These are phyloP conservation scores for Breynia disticha DNA, from an alignment of 441 rosid species.

Conservation along the genomic window DNA sequence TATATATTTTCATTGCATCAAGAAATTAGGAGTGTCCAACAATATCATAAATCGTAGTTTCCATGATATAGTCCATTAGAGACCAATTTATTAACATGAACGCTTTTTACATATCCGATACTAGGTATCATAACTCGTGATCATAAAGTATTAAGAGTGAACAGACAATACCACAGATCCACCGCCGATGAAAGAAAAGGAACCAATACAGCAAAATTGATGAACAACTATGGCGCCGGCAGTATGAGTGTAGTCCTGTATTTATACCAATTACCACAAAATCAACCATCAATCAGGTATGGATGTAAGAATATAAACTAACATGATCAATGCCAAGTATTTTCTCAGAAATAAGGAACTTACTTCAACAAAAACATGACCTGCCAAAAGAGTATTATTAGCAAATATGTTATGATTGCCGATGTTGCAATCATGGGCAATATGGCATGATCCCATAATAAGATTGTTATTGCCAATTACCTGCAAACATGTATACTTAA, in stretches of 20 bases:
- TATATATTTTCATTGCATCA: neutral
- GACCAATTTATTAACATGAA: neutral
- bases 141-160: constrained; percentile 4
- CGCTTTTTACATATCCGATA: neutral
- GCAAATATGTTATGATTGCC: constrained; percentile 85
- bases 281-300: constrained; percentile 27
- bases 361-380: constrained; percentile 85
- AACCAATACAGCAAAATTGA: constrained; percentile 80
- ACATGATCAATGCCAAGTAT: neutral
- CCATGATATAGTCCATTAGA: too few species aligned
- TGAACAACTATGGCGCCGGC: constrained; percentile 82
- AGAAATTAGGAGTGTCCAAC: neutral
- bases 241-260: constrained; percentile 70
- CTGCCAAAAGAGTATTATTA: constrained; percentile 81
- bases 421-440: constrained; percentile 91
- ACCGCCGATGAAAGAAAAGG: constrained; percentile 80
- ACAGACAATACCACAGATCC: constrained; percentile 72
- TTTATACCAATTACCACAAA: constrained; percentile 19
- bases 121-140: neutral
- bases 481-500: constrained; percentile 26
- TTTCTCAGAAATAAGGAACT: constrained; percentile 15
- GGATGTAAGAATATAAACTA: neutral
- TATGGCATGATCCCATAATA: constrained; percentile 93
- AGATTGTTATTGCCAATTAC: constrained; percentile 80
- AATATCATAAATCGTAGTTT: neutral